Evolutionary conservation across 768 basidiomycete genomes (phyloP), one percentile per base, ranked within the genome.

Genomic region (Terana coerulea): DNA sequence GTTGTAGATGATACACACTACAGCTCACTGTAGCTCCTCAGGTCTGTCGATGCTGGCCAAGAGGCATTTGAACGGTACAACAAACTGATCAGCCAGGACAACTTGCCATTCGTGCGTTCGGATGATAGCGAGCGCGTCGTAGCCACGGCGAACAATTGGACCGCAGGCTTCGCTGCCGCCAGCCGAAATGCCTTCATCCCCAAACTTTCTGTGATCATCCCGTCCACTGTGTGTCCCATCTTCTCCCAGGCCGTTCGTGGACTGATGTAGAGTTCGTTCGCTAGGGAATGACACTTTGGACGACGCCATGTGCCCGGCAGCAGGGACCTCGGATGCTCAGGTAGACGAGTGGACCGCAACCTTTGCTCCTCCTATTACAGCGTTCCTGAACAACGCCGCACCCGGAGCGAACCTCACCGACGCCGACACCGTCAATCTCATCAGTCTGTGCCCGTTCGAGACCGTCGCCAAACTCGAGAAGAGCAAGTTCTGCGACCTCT

Each of bases 401-500:
- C 81, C 81, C 2, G 86, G 83, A 24, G 83, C 84, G 1, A 71
- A 78, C 24, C 67, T 95, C 22, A 72, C 69, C 0, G 58, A 75
- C 11, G 49, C 55, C 5, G 87, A 95, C 56, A 69, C 82, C 2
- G 69, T 73, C 44, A 74, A 70, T 51, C 71, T 94, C 29, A 80
- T 91, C 65, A 76, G 81, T 2, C 70, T 94, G 37, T 95, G 93
- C 62, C 76, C 89, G 0, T 91, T 94, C 61, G 87, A 92, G 59
- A 86, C 79, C n/a, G 73, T 80, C 49, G 78, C 72, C n/a, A 72
- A 65, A 42, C 73, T 72, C 44, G 59, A 55, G 24, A 57, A 68
- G 47, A 87, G 86, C 55, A 79, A 77, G 0, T 92, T 88, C 67
- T 95, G 93, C 64, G 65, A 64, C 4, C 62, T 94, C n/a, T 95